Conservation (phyloP, 1,284 basidiomycete species). For the Melampsora abietis-canadensis region DNA sequence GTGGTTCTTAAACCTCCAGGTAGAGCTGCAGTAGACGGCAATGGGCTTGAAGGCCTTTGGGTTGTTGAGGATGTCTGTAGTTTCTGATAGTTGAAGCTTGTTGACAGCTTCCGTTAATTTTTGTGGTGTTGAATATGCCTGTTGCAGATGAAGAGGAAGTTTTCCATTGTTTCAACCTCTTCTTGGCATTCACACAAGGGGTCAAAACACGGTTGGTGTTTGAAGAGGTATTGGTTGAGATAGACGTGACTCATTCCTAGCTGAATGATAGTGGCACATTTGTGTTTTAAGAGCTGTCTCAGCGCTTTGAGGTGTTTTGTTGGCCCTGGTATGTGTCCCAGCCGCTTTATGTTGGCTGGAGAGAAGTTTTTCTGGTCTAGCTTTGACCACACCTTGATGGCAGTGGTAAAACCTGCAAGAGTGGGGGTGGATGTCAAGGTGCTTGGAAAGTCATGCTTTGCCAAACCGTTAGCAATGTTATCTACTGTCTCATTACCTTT, state of each 20-base stretch:
- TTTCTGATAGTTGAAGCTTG: no score
- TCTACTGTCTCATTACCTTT: slow-evolving; percentile 5
- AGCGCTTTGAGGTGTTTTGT: background rate
- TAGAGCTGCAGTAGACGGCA: no score
- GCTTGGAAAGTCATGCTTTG: background rate
- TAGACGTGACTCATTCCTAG: no score
- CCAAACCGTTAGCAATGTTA: background rate
- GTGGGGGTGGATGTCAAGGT: background rate
- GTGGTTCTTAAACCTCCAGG: no score
- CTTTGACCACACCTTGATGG: background rate
- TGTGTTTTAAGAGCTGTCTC: no score
- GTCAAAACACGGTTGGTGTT: no score
- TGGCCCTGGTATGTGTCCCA: background rate
- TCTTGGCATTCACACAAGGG: no score
- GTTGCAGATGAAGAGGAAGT: background rate
- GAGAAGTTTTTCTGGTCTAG: background rate
- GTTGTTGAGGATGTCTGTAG: no score
- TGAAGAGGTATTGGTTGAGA: no score
- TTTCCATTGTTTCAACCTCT: background rate
- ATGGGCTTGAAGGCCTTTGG: no score
- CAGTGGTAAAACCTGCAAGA: background rate
- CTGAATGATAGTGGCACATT: no score
- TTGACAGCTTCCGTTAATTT: background rate
- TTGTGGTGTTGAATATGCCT: background rate
- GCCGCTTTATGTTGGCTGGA: accelerated